Percentiles rank a stretch among this genome's conserved stretches.
Conservation (phyloP, 768 basidiomycete genomes). For the Tylopilus intermedius region DNA sequence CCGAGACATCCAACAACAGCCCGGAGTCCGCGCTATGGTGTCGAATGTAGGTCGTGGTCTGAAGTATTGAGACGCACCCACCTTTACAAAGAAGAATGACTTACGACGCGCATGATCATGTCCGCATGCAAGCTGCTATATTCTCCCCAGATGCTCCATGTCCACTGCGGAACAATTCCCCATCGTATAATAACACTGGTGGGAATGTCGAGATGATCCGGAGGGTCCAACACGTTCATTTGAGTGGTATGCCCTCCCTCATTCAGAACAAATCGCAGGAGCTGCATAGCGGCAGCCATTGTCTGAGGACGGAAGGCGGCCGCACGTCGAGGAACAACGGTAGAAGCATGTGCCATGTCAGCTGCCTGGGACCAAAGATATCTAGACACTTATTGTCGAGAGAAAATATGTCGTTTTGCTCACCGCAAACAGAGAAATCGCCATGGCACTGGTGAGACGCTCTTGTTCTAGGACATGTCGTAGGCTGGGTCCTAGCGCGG, state of each 20-base stretch:
- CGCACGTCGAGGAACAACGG: neutral
- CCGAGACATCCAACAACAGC: neutral
- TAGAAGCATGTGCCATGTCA: constrained; percentile 10
- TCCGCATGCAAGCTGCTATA: constrained; percentile 46
- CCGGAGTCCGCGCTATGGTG: constrained; percentile 26
- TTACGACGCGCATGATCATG: constrained; percentile 45
- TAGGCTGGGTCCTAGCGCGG: constrained; percentile 1
- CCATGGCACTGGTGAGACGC: constrained; percentile 32
- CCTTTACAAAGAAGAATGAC: constrained; percentile 11
- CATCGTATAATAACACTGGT: constrained; percentile 53
- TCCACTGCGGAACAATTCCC: constrained; percentile 56
- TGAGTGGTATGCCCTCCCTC: constrained; percentile 14
- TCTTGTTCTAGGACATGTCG: constrained; percentile 22
- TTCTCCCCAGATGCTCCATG: constrained; percentile 62
- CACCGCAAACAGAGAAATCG: constrained; percentile 35
- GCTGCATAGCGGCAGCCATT: constrained; percentile 38
- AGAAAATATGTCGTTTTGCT: constrained; percentile 1
- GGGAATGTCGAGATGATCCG: constrained; percentile 35
- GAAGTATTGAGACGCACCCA: constrained; percentile 2
- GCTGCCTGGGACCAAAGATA: constrained; percentile 17
- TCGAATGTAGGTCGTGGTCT: constrained; percentile 55
- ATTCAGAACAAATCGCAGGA: constrained; percentile 40
- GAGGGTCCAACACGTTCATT: constrained; percentile 11
- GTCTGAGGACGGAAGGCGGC: constrained; percentile 45
- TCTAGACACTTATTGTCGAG: neutral